phyloP scores from a whole-genome alignment of 371 early-diverging fungal genomes.

The Thermomucor indicae-seudaticae region DNA sequence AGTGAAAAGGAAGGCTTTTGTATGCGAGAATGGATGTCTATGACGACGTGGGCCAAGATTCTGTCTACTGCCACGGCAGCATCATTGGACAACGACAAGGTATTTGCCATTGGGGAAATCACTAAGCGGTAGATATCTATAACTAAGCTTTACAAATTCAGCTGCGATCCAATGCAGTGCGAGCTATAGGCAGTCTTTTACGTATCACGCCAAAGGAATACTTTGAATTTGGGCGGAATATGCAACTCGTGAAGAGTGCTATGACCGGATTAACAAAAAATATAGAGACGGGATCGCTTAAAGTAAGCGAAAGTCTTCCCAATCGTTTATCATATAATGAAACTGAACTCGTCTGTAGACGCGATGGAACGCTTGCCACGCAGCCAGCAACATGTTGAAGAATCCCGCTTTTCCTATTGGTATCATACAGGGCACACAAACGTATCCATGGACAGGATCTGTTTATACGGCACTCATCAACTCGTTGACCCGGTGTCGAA shows the following conservation, averaged over 20 bases:
- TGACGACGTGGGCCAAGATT: slow-evolving; percentile 41
- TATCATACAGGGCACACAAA: not conserved
- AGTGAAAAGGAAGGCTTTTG: slow-evolving; percentile 27
- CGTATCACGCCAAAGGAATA: slow-evolving; percentile 51
- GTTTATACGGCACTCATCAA: slow-evolving; percentile 54
- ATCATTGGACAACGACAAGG: slow-evolving; percentile 73
- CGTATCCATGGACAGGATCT: slow-evolving; percentile 49
- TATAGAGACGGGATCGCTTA: slow-evolving; percentile 67
- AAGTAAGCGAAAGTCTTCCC: slow-evolving; percentile 37
- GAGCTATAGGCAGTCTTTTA: slow-evolving; percentile 69
- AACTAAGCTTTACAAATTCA: slow-evolving; percentile 7
- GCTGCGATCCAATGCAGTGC: slow-evolving; percentile 69
- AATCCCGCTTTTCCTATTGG: slow-evolving; percentile 64
- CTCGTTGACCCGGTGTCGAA: slow-evolving; percentile 57
- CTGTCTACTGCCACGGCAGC: slow-evolving; percentile 48
- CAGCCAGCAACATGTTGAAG: slow-evolving; percentile 60
- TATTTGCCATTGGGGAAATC: slow-evolving; percentile 14
- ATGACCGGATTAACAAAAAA: slow-evolving; percentile 59
- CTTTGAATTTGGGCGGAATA: slow-evolving; percentile 42
- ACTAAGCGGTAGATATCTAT: not conserved
- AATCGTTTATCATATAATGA: not conserved
- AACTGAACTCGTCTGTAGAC: slow-evolving; percentile 28
- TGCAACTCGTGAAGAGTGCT: slow-evolving; percentile 49
- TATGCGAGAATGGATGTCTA: slow-evolving; percentile 32
- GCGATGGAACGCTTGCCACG: slow-evolving; percentile 85